Evolutionary conservation across 352 stramenopile species (phyloP), one percentile per base, ranked within the genome.

Genomic region (Hyaloperonospora arabidopsidis): DNA sequence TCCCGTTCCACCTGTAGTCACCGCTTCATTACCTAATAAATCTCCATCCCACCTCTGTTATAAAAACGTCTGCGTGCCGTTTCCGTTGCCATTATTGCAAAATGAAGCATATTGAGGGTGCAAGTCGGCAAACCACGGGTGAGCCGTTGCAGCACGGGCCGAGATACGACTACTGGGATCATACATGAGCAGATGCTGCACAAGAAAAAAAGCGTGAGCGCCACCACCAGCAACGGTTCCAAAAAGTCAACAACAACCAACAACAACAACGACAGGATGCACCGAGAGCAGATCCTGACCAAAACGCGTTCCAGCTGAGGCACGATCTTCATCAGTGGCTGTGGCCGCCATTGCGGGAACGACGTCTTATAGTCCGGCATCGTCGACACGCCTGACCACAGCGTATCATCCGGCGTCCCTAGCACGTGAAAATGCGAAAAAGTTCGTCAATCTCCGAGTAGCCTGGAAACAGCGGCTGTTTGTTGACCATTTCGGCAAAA

Each of bases 391-490:
- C 96, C 96, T 3, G 94, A 93, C 97, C 97, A 99, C 17, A 93
- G 74, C 32, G 83, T 63, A 65, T 99, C 97, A 52, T 93, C 96
- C 0, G 97, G 97, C 10, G 97, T 99, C 22, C 97, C 97, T 5
- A 99, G 67, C 25, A 97, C 89, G 13, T 79, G 75, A 70, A 99
- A 99, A 99, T 99, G 43, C 97, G 97, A 70, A 97, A 98, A 22
- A 99, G 74, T 65, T 99, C 93, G 67, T 99, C 96, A 67, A 99
- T 98, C 73, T 99, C 97, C 21, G 92, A 98, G 65, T 99, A 93
- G 14, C 95, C 95, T 5, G 85, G 84, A 59, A 98, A 88, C 23
- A 98, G 76, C 14, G 92, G 85, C 67, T 96, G 89, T 65, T 95
- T 86, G 13, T 87, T 72, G 46, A 99, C 64, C 18, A 99, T 80